A percentile compares a stretch with the other conserved stretches of the same genome.
These are phyloP conservation scores for Colletotrichum filicis DNA, from an alignment of 2,329 filamentous ascomycete species.

Conservation along the genomic window DNA sequence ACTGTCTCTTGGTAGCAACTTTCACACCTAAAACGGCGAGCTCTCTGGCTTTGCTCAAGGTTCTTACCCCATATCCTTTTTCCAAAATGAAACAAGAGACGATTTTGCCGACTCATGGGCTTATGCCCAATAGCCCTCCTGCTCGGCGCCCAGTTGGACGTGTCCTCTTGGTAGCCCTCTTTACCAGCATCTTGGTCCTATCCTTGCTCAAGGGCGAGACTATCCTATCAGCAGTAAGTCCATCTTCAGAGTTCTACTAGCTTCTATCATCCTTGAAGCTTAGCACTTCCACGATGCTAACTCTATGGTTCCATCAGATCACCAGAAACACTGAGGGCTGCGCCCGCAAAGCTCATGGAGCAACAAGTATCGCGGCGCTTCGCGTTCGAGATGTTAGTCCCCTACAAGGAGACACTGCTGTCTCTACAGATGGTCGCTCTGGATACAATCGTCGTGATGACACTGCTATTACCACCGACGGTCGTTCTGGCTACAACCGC, in stretches of 20 bases:
- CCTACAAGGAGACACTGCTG: background rate
- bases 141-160: background rate
- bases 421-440: background rate
- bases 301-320: background rate
- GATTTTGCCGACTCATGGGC: background rate
- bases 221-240: background rate
- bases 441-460: slow-evolving; percentile 3
- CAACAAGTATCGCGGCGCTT: background rate
- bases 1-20: too few relatives aligned
- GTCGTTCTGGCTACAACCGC: background rate
- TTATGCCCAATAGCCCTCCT: background rate
- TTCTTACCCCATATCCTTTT: background rate
- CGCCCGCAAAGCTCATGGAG: background rate
- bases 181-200: background rate
- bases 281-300: background rate
- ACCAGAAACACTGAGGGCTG: background rate
- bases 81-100: background rate
- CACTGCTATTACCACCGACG: background rate
- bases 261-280: background rate
- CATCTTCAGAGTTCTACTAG: too few relatives aligned
- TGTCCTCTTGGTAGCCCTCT: background rate
- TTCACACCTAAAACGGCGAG: background rate
- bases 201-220: background rate
- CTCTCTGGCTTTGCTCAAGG: background rate
- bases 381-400: background rate